Evolutionary conservation across 2,329 filamentous ascomycete genomes (phyloP), one percentile per base, ranked within the genome.

Genomic region (Calonectria fujianensis): DNA sequence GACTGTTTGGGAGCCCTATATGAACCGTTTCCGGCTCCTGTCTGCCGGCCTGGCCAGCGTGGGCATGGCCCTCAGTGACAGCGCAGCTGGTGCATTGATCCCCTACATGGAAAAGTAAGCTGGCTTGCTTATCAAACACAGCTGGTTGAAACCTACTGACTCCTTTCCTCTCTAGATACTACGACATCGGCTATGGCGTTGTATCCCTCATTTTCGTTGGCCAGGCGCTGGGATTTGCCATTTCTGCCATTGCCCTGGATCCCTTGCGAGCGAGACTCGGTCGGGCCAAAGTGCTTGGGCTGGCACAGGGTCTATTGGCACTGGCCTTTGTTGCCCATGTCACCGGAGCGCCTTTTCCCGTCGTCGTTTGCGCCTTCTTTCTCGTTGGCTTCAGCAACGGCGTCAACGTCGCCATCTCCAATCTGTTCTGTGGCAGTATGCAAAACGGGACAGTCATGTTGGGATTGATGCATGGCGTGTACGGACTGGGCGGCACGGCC

Each of bases 131-230:
- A 10, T 9, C 4, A 27, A 11, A 11, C 2, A 9, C 11, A 1
- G 6, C 31, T 18, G 18, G 37, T 24, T 10, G 51, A 4, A 1
- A 2, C 3, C 3, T 8, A 27, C 70, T 75, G 41, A 75, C 45
- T 67, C 5, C 35, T 2, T 3, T 13, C 10, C 35, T 2, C 4
- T 13, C 10, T 59, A 91, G 89, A 57, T 84, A 94, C 80, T 97
- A 96, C 81, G 78, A 88, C 73, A 95, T 97, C 71, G 93, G 93
- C 52, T 96, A 97, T 82, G 93, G 92, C 3, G 85, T 95, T 11
- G 94, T 97, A 3, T 96, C 95, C 2, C 87, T 96, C 48, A 94
- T 97, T 80, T 97, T 97, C 86, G 90, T 97, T 37, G 91, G 93
- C 57, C 94, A 94, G 79, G 94, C 95, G 0, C 77, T 93, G 6